Percentiles rank a stretch among this genome's conserved stretches.
Conservation (phyloP, 1,284 basidiomycete genomes). For the Ceratobasidium sp. region DNA sequence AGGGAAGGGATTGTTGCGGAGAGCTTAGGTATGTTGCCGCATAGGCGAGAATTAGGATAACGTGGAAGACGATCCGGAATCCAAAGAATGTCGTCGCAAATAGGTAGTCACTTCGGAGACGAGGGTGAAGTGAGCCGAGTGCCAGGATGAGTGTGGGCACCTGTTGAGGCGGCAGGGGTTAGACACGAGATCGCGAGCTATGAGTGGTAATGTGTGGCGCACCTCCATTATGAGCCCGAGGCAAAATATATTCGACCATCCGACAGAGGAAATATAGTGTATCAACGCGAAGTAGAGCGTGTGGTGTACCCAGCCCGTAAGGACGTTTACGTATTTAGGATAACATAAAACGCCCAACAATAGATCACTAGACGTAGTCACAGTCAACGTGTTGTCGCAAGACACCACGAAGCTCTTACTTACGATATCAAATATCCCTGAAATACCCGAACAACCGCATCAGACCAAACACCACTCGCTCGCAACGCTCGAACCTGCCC, state of each 20-base stretch:
- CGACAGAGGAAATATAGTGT: constrained; percentile 59
- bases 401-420: constrained; percentile 49
- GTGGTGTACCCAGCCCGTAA: constrained; percentile 75
- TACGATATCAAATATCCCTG: constrained; percentile 65
- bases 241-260: constrained; percentile 65
- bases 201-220: constrained; percentile 57
- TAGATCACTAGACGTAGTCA: constrained; percentile 56
- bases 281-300: constrained; percentile 66
- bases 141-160: constrained; percentile 71
- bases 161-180: constrained; percentile 58
- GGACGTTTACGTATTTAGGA: constrained; percentile 62
- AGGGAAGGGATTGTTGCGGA: background rate
- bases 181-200: constrained; percentile 54
- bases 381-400: too few relatives aligned
- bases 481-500: constrained; percentile 56
- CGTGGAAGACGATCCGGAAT: constrained; percentile 68
- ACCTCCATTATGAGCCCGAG: constrained; percentile 69
- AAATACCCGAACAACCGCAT: constrained; percentile 59
- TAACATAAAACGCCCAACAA: constrained; percentile 60
- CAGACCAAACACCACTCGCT: constrained; percentile 51
- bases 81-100: constrained; percentile 69
- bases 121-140: constrained; percentile 63
- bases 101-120: constrained; percentile 64
- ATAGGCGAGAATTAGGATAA: constrained; percentile 60
- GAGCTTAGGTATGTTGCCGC: constrained; percentile 56